Base-by-base conservation (phyloP, 768 basidiomycete genomes). In the Leucogyrophana mollusca region DNA sequence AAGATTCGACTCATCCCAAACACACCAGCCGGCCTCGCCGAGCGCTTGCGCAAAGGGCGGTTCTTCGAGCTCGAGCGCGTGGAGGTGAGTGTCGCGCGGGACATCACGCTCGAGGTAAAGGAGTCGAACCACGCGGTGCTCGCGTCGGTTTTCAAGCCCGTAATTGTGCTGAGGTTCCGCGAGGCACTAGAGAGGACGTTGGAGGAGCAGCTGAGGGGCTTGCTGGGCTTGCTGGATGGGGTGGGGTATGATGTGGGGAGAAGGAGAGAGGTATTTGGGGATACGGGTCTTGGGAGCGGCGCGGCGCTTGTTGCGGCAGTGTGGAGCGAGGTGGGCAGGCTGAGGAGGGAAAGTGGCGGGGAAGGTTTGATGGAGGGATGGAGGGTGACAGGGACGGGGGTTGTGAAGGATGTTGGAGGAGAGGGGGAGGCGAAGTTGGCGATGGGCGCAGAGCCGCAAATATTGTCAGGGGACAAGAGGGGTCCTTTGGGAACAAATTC, bases 361-460 rank as follows among this genome's bases (percentile, higher is more conserved):
- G 56, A 60, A 41, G 71, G 57, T 0, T 33, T 72, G 20, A 61
- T 72, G 48, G 57, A 66, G 2, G 79, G 72, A 0, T 76, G 76
- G 74, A 65, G 57, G 20, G 77, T 79, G 3, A 87, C 86, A 0
- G 78, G 86, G 0, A 82, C 81, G 0, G 87, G 87, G 0, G 49
- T 88, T 6, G 66, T 88, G 40, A 73, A 80, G 34, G 76, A 82
- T 55, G 78, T 77, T 30, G 49, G 52, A 0, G 47, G 50, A 13
- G 38, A 13, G 33, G 62, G 56, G 3, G 60, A 64, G 32, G 67
- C 58, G 13, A 57, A 58, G 40, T 76, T 89, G 39, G 87, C 85
- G 0, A 66, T 88, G 68, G 87, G 87, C 2, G 82, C 77, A 5
- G 85, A 85, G 62, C 87, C 87, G 27, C 87, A 89, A 69, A 78